Conservation (phyloP, 768 basidiomycete genomes). For the Leccinum truebloodii region DNA sequence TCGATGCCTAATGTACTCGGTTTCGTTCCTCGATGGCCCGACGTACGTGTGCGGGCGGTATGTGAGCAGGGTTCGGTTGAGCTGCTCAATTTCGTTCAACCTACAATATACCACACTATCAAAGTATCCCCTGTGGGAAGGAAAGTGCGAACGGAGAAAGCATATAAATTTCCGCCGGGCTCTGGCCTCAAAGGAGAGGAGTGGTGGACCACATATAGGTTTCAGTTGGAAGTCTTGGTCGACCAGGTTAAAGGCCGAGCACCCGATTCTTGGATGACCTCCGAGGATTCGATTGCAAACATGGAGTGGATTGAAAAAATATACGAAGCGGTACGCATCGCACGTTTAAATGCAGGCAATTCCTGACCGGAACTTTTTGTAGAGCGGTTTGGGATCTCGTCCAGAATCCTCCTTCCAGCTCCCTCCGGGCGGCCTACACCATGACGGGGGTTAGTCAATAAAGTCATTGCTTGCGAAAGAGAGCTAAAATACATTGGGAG, state of each 20-base stretch:
- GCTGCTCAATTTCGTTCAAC: conserved; percentile 43
- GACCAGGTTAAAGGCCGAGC: conserved; percentile 53
- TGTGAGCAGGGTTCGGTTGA: conserved; percentile 48
- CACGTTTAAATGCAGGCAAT: conserved; percentile 1
- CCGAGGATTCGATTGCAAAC: conserved; percentile 54
- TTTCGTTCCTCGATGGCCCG: too few species aligned
- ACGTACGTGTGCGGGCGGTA: conserved; percentile 24
- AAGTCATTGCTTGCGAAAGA: not conserved
- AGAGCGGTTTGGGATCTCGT: conserved; percentile 37
- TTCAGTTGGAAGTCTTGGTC: conserved; percentile 66
- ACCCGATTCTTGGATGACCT: conserved; percentile 54
- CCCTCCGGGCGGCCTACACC: not conserved
- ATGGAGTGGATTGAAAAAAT: conserved; percentile 60
- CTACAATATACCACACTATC: conserved; percentile 52
- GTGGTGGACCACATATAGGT: conserved; percentile 58
- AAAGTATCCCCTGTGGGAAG: conserved; percentile 38
- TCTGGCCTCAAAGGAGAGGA: conserved; percentile 45
- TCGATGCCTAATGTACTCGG: too few species aligned
- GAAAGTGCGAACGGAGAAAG: conserved; percentile 42
- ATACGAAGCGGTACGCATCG: conserved; percentile 48
- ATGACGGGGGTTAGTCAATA: conserved; percentile 1
- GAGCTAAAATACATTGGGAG: not conserved
- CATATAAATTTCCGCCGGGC: conserved; percentile 38
- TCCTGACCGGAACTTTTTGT: not conserved
- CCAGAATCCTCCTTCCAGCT: conserved; percentile 33